Conservation (phyloP, 805 yeast species). For the Ogataea pilisensis region DNA sequence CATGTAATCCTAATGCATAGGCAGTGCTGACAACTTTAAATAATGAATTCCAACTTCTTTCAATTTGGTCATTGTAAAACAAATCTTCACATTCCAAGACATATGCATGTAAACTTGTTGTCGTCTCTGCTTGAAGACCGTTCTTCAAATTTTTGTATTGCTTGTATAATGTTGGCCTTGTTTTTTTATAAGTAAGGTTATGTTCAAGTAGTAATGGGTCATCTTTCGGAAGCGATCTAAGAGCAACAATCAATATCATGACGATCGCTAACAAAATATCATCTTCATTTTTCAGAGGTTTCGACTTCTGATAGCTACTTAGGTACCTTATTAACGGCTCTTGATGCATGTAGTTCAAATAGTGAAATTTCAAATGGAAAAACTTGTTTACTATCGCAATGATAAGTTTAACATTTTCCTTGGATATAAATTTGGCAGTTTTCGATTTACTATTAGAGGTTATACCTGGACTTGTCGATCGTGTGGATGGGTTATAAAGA, state of each 20-base stretch:
- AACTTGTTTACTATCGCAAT: conserved; percentile 37
- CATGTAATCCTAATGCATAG: conserved; percentile 50
- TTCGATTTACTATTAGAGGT: conserved; percentile 5
- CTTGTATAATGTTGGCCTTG: conserved; percentile 31
- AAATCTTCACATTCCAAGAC: conserved; percentile 49
- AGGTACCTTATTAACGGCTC: conserved; percentile 34
- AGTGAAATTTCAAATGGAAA: conserved; percentile 37
- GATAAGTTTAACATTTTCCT: conserved; percentile 34
- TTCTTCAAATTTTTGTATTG: conserved; percentile 43
- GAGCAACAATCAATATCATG: conserved; percentile 40
- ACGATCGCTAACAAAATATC: conserved; percentile 40
- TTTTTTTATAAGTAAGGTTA: conserved; percentile 19
- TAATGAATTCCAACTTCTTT: conserved; percentile 49
- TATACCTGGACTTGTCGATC: not conserved
- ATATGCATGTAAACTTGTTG: conserved; percentile 45
- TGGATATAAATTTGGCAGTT: conserved; percentile 14
- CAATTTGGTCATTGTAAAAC: conserved; percentile 45
- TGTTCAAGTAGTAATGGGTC: conserved; percentile 24
- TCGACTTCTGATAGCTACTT: conserved; percentile 30
- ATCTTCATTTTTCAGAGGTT: conserved; percentile 46
- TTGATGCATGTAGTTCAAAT: conserved; percentile 37
- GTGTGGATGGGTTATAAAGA: conserved; percentile 7
- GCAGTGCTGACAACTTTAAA: conserved; percentile 47
- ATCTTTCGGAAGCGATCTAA: conserved; percentile 30
- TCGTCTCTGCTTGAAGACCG: conserved; percentile 44